Conservation (phyloP, 2,329 filamentous ascomycete genomes). For the Huntiella moniliformis region DNA sequence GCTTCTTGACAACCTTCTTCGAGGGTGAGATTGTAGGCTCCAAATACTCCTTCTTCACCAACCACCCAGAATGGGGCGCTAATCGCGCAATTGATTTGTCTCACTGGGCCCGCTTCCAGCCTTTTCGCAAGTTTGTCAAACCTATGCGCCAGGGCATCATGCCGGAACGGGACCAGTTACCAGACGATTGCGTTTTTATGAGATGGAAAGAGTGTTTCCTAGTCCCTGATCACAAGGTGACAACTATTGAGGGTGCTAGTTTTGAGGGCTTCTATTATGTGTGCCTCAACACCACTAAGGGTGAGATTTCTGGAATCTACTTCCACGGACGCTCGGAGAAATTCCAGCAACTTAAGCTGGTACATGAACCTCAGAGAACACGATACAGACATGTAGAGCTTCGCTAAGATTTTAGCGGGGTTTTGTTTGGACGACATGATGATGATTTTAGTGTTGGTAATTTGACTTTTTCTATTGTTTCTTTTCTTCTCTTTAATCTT, state of each 20-base stretch:
- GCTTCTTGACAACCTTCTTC: slow-evolving; percentile 94
- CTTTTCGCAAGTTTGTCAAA: slow-evolving; percentile 59
- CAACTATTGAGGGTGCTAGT: slow-evolving; percentile 80
- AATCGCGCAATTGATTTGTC: slow-evolving; percentile 78
- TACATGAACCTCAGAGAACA: slow-evolving; percentile 68
- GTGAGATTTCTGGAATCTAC: slow-evolving; percentile 81
- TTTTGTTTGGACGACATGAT: not conserved
- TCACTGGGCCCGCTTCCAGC: slow-evolving; percentile 81
- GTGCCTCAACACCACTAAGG: slow-evolving; percentile 84
- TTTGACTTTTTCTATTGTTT: slow-evolving; percentile 3
- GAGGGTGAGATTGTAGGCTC: slow-evolving; percentile 94
- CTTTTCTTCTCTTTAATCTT: slow-evolving; percentile 9
- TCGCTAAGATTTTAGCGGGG: slow-evolving; percentile 16
- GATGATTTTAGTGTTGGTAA: not conserved
- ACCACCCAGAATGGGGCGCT: slow-evolving; percentile 79
- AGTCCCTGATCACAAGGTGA: slow-evolving; percentile 82
- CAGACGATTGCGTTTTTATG: slow-evolving; percentile 90
- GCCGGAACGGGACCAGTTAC: slow-evolving; percentile 48
- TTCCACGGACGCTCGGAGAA: slow-evolving; percentile 97
- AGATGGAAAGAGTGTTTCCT: slow-evolving; percentile 98
- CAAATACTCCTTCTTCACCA: slow-evolving; percentile 85
- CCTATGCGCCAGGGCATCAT: slow-evolving; percentile 36
- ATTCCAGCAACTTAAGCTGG: slow-evolving; percentile 86
- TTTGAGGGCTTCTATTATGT: slow-evolving; percentile 99
- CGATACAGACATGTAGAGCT: slow-evolving; percentile 82